These are phyloP conservation scores for Aciculosporium take DNA, from an alignment of 2,329 filamentous ascomycete species.

Conservation along the genomic window DNA sequence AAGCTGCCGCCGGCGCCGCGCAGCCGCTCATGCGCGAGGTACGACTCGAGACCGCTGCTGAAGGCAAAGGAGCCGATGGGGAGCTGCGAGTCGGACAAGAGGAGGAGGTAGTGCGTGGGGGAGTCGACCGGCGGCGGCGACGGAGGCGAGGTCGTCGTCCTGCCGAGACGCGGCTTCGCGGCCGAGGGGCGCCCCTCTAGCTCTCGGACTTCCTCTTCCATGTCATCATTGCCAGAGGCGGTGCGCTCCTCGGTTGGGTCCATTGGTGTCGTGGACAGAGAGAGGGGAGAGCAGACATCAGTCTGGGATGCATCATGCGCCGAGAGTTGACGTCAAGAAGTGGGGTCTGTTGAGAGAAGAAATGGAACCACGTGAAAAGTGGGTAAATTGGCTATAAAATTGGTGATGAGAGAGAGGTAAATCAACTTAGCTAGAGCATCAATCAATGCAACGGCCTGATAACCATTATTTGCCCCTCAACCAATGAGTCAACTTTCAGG, in stretches of 20 bases:
- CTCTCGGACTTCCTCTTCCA: conserved; percentile 42
- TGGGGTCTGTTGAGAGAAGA: too few species aligned
- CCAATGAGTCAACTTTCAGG: too few species aligned
- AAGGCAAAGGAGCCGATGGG: conserved; percentile 81
- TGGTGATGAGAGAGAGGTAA: too few species aligned
- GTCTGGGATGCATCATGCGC: too few species aligned
- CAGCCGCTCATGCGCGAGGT: conserved; percentile 49
- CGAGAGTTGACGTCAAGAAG: too few species aligned
- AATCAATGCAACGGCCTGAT: too few species aligned
- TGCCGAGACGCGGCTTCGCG: conserved; percentile 28
- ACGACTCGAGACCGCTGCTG: conserved; percentile 70
- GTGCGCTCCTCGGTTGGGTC: conserved; percentile 9
- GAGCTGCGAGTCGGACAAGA: conserved; percentile 69
- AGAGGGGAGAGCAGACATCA: too few species aligned
- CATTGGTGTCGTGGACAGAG: conserved; percentile 14
- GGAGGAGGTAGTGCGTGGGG: conserved; percentile 50
- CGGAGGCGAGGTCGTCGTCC: background rate
- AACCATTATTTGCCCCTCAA: too few species aligned
- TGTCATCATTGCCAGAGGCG: conserved; percentile 14
- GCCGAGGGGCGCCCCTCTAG: conserved; percentile 39
- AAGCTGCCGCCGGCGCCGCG: conserved; percentile 29
- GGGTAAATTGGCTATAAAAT: too few species aligned
- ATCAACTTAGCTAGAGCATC: too few species aligned
- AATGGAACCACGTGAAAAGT: too few species aligned
- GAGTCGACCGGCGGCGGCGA: conserved; percentile 6